Percentiles rank a stretch among this genome's conserved stretches.
Conservation (phyloP, 345 rosid species). For the Salix dunnii region DNA sequence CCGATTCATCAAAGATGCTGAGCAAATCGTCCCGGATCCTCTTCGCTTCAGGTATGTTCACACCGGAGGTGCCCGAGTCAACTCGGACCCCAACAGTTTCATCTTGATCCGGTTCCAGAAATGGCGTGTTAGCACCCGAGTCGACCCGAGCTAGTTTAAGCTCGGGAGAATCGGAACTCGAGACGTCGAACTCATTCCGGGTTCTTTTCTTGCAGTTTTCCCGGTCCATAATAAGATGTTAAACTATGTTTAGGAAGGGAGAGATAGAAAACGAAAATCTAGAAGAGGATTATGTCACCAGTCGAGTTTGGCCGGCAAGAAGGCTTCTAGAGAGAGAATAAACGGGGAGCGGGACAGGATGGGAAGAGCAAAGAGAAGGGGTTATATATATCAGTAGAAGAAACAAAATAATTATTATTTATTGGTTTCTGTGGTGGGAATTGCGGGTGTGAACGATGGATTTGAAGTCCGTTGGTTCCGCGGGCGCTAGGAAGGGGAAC, state of each 20-base stretch:
- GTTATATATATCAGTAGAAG: conserved; percentile 37
- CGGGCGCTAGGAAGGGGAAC: too few relatives aligned
- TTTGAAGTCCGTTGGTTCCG: too few relatives aligned
- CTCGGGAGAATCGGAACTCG: conserved; percentile 16
- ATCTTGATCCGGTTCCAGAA: background rate
- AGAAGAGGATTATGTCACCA: too few relatives aligned
- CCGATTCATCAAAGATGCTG: conserved; percentile 52
- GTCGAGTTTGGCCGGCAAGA: background rate
- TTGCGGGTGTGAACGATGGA: too few relatives aligned
- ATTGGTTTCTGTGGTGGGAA: too few relatives aligned
- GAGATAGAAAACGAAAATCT: too few relatives aligned
- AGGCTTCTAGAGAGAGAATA: conserved; percentile 35
- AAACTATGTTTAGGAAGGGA: background rate
- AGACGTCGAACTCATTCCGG: conserved; percentile 18
- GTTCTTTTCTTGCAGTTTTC: conserved; percentile 26
- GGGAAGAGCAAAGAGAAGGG: conserved; percentile 20
- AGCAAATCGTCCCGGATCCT: conserved; percentile 57
- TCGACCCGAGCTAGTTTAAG: conserved; percentile 30
- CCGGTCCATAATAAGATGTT: conserved; percentile 9
- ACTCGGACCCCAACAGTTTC: background rate
- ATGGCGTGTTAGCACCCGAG: background rate
- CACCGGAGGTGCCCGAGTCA: conserved; percentile 10
- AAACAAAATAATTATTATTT: background rate
- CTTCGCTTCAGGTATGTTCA: conserved; percentile 48
- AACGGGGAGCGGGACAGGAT: conserved; percentile 2